phyloP scores from a whole-genome alignment of 208 protist species.

The Trypanosoma grayi region DNA sequence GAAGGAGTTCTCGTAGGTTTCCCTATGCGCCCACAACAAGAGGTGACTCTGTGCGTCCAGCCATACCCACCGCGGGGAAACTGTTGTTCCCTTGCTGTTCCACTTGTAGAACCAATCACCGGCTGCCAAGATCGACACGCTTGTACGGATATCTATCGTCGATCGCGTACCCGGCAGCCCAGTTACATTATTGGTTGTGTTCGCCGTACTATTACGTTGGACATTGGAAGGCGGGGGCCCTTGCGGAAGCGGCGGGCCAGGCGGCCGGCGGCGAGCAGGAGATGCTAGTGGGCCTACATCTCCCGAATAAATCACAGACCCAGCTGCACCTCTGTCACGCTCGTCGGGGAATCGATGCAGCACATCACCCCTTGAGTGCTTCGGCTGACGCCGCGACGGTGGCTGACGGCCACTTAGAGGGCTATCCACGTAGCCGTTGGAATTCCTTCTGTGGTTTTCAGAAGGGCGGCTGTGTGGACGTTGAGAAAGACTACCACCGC shows the following conservation, averaged over 20 bases:
- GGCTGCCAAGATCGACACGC: constrained; percentile 49
- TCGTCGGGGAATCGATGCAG: constrained; percentile 6
- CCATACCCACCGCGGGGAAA: constrained; percentile 75
- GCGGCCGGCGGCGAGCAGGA: background rate
- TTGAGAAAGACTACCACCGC: background rate
- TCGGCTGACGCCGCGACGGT: background rate
- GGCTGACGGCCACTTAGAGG: no score
- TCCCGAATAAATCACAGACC: constrained; percentile 17
- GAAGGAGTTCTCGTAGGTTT: constrained; percentile 59
- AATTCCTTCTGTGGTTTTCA: background rate
- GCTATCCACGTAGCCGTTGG: background rate
- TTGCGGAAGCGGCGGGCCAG: constrained; percentile 10
- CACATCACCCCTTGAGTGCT: background rate
- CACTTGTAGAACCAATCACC: constrained; percentile 91
- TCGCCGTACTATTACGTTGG: background rate
- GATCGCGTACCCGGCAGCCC: constrained; percentile 45
- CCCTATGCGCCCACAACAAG: constrained; percentile 67
- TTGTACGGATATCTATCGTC: constrained; percentile 66
- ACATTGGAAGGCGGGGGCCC: background rate
- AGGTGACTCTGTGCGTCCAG: constrained; percentile 70
- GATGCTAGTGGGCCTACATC: background rate
- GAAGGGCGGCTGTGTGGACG: background rate
- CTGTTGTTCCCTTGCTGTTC: constrained; percentile 37
- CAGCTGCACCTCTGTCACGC: background rate
- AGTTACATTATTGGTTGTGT: constrained; percentile 15